Evolutionary conservation across 2,329 filamentous ascomycete species (phyloP).

Genomic region (Ophiostoma australiae): DNA sequence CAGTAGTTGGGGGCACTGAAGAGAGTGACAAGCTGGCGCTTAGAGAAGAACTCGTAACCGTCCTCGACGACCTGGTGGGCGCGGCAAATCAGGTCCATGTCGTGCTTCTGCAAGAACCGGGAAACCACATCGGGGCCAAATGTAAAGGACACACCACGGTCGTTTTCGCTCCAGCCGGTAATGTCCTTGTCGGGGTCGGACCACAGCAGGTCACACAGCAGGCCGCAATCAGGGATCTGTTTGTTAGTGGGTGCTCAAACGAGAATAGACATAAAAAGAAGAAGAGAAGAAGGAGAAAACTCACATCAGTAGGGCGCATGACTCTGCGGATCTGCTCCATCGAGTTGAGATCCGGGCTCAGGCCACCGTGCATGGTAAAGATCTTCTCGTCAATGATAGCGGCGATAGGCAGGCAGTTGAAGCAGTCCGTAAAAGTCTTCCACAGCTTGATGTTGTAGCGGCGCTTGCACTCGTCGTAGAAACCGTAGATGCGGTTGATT

Average conservation of each 20-base stretch:
- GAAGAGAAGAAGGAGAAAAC: neutral
- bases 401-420: conserved; percentile 92
- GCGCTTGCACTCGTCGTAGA: conserved; percentile 97
- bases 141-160: conserved; percentile 96
- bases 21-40: conserved; percentile 89
- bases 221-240: conserved; percentile 73
- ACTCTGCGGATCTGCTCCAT: conserved; percentile 99
- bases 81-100: conserved; percentile 94
- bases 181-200: conserved; percentile 99
- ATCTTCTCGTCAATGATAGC: conserved; percentile 97
- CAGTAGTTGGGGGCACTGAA: conserved; percentile 99
- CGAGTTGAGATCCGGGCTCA: conserved; percentile 85
- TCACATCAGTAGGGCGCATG: conserved; percentile 88
- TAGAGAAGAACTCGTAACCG: conserved; percentile 97
- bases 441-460: conserved; percentile 95
- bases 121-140: conserved; percentile 97
- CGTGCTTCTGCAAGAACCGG: conserved; percentile 84
- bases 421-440: conserved; percentile 97
- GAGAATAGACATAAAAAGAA: neutral
- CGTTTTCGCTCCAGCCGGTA: conserved; percentile 98
- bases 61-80: conserved; percentile 99
- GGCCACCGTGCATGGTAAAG: conserved; percentile 91
- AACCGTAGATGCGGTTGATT: conserved; percentile 91
- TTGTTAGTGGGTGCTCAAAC: neutral
- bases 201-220: conserved; percentile 94